Evolutionary conservation across 352 stramenopile species (phyloP).

Genomic region (Halophytophthora batemanensis): DNA sequence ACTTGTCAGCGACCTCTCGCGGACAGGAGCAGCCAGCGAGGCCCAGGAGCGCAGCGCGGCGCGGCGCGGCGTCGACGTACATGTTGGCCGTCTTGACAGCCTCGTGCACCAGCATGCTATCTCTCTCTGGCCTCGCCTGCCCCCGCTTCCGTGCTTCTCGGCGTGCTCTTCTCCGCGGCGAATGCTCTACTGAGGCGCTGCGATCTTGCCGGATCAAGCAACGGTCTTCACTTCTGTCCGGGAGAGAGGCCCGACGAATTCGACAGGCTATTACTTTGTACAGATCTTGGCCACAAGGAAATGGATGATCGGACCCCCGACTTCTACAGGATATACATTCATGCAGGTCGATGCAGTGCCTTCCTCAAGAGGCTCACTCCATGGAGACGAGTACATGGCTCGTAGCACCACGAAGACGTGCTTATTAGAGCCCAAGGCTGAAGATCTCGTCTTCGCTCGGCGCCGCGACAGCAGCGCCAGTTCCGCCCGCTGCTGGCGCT

Average conservation of each 20-base stretch:
- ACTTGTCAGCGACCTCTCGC: background rate
- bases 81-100: slow-evolving; percentile 37
- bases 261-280: background rate
- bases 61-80: too few species aligned
- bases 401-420: background rate
- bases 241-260: background rate
- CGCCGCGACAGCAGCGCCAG: slow-evolving; percentile 4
- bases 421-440: slow-evolving; percentile 64
- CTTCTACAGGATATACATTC: slow-evolving; percentile 15
- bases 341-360: background rate
- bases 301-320: background rate
- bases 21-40: background rate
- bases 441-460: slow-evolving; percentile 75
- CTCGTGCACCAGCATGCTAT: slow-evolving; percentile 26
- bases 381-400: background rate
- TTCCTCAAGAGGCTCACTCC: slow-evolving; percentile 3
- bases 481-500: slow-evolving; percentile 10
- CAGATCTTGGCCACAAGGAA: background rate
- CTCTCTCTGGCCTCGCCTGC: too few species aligned
- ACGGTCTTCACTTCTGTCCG: too few species aligned
- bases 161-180: background rate
- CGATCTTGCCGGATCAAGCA: too few species aligned
- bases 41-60: background rate
- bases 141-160: too few species aligned
- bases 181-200: too few species aligned